These are phyloP conservation scores for Starmerella khaoyaiensis DNA, from an alignment of 805 yeast genomes.

Conservation along the genomic window DNA sequence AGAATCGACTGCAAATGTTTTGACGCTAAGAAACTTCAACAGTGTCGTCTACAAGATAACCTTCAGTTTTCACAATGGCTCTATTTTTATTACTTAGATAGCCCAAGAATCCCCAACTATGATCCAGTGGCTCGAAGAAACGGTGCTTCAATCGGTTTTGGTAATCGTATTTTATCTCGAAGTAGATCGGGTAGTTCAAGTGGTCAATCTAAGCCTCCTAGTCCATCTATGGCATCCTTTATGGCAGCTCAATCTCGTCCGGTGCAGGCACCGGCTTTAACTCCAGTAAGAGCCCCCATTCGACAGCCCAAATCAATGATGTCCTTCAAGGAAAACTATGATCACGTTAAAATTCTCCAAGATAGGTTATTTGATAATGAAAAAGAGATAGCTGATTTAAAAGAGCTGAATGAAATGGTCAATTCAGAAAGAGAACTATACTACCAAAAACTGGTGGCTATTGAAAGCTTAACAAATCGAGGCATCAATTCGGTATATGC, in stretches of 20 bases:
- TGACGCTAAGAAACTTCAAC: constrained; percentile 68
- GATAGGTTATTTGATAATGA: constrained; percentile 29
- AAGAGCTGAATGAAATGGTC: constrained; percentile 49
- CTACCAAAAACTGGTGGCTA: constrained; percentile 75
- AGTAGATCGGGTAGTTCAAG: no score
- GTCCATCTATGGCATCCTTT: no score
- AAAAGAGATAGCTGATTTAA: constrained; percentile 33
- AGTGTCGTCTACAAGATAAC: constrained; percentile 87
- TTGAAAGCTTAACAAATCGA: constrained; percentile 66
- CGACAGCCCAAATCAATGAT: background rate
- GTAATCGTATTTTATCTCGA: no score
- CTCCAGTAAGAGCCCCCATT: background rate
- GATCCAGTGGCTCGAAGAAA: constrained; percentile 51
- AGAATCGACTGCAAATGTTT: constrained; percentile 57
- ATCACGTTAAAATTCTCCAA: background rate
- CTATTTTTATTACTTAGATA: constrained; percentile 66
- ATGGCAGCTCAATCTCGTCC: background rate
- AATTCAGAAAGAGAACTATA: constrained; percentile 74
- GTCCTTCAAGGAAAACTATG: background rate
- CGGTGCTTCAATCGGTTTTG: background rate
- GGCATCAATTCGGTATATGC: constrained; percentile 40
- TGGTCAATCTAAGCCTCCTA: no score
- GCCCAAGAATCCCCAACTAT: constrained; percentile 53
- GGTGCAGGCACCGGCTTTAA: constrained; percentile 1
- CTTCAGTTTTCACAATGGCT: constrained; percentile 91